Evolutionary conservation across 2,329 filamentous ascomycete genomes (phyloP).

Genomic region (Colletotrichum liaoningense): DNA sequence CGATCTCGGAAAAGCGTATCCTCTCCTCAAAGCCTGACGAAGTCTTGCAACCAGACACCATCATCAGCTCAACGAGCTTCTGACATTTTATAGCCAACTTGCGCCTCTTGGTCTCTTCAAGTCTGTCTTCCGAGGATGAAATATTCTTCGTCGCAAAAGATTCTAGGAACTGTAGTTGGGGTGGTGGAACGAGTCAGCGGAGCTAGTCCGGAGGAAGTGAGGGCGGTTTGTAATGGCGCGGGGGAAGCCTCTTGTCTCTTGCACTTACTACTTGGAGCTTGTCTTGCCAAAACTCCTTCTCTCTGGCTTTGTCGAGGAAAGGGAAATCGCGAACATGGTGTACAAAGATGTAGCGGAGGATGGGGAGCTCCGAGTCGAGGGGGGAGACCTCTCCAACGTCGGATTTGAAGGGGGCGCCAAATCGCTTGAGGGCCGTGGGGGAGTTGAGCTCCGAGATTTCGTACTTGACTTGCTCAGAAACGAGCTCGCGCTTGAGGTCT

Average conservation of each 20-base stretch:
- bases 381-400: constrained; percentile 93
- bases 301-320: constrained; percentile 93
- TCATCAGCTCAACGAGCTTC: constrained; percentile 98
- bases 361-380: constrained; percentile 91
- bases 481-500: constrained; percentile 97
- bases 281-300: constrained; percentile 99
- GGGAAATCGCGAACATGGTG: constrained; percentile 98
- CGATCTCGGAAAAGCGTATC: constrained; percentile 95
- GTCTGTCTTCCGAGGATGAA: constrained; percentile 92
- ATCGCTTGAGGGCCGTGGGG: constrained; percentile 92
- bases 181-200: constrained; percentile 29
- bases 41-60: constrained; percentile 96
- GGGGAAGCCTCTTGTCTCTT: not conserved
- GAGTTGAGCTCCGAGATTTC: constrained; percentile 96
- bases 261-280: constrained; percentile 88
- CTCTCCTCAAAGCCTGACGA: constrained; percentile 97
- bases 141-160: constrained; percentile 98
- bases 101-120: constrained; percentile 94
- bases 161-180: constrained; percentile 80
- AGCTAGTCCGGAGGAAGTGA: constrained; percentile 1
- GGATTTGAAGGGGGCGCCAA: constrained; percentile 94
- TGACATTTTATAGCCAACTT: constrained; percentile 94
- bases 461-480: constrained; percentile 87
- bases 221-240: not conserved
- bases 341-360: constrained; percentile 96